Conservation (phyloP, 768 basidiomycete species). For the Leucosporidium scottii region DNA sequence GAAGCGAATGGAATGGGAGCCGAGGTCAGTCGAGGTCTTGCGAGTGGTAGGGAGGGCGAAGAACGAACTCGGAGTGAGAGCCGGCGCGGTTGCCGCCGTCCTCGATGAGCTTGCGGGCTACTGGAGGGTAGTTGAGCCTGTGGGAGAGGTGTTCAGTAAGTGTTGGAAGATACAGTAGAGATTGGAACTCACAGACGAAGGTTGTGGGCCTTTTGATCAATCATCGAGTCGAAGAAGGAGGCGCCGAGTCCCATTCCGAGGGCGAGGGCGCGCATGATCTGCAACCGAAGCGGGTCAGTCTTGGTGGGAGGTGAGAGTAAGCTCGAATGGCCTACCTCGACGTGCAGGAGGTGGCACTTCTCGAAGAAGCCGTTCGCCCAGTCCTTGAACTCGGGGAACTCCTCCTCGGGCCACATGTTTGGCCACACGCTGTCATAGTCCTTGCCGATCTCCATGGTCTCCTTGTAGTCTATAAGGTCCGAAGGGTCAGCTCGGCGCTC, state of each 20-base stretch:
- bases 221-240: conserved; percentile 64
- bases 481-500: background rate
- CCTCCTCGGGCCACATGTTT: conserved; percentile 72
- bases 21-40: background rate
- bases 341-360: conserved; percentile 41
- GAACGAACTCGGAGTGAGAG: conserved; percentile 57
- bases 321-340: background rate
- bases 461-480: conserved; percentile 40
- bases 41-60: background rate
- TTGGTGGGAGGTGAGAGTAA: conserved; percentile 56
- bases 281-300: conserved; percentile 53
- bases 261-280: conserved; percentile 80
- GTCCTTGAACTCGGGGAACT: conserved; percentile 60
- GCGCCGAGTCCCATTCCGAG: conserved; percentile 68
- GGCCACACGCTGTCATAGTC: conserved; percentile 56
- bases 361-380: conserved; percentile 72
- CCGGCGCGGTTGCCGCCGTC: conserved; percentile 73
- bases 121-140: conserved; percentile 66
- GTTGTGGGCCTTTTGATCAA: conserved; percentile 72
- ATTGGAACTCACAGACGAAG: conserved; percentile 50
- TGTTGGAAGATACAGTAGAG: background rate
- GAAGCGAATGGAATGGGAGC: too few relatives aligned
- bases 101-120: conserved; percentile 53
- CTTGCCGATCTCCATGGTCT: conserved; percentile 81
- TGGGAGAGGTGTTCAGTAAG: background rate